Base-by-base conservation (phyloP, 371 early-diverging fungal species). In the Vairimorpha necatrix region DNA sequence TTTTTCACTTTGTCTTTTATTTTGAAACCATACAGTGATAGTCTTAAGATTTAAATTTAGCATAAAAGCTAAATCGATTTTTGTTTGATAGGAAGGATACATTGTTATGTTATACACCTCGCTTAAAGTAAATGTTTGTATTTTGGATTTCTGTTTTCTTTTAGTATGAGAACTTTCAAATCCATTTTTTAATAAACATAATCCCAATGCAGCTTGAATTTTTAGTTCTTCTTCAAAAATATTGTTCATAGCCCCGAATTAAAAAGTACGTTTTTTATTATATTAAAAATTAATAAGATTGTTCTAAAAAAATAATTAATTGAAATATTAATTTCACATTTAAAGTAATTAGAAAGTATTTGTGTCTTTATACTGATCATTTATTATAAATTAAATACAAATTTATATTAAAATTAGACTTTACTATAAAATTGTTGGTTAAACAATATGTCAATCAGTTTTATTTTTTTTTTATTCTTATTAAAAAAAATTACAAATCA, bases 11-110 rank as follows among this genome's bases (percentile, higher is more conserved):
- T 63, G 63, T 26, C 76, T 54, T 46, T 76, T 67, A 60, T 82
- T 82, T 47, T 82, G 82, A 68, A 82, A 82, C 82, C 82, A 82
- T 9, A 82, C 74, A 74, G 78, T 80, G 11, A 82, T 69, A 22
- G 70, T 48, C 24, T 69, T 72, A 24, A 69, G 18, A 18, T 72
- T 76, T 28, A 82, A 65, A 20, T 67, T 66, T 28, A 82, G 47
- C 67, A 82, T 32, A 18, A 82, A 24, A 32, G 67, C 33, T 13
- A 82, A 58, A 54, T 82, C 79, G 1, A 58, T 60, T 47, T 77
- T 67, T 6, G 82, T 79, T 32, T 47, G 30, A 6, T 65, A 63
- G 2, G 79, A 76, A 16, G 82, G 82, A 58, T 72, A 79, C 48
- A 67, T 30, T 0, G 82, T 76, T 22, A 79, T 54, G 58, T 79